Evolutionary conservation across 306 rosid species (phyloP), one percentile per base, ranked within the genome.

Genomic region (Prinsepia uniflora): DNA sequence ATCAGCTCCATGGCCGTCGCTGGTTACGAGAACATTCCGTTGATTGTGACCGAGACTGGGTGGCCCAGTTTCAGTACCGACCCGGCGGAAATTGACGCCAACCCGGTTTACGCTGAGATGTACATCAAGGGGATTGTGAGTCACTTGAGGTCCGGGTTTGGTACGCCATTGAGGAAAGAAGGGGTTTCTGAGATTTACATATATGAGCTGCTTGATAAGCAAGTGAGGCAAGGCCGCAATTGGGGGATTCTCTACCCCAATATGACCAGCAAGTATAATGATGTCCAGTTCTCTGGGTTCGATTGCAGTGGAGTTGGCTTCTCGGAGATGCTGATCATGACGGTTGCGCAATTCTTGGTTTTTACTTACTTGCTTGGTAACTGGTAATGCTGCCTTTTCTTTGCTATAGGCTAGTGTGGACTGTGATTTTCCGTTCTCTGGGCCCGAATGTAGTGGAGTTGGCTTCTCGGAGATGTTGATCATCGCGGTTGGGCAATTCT

Each of bases 201-300:
- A 18, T 89, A 87, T 41, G 92, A 90, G 82, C 82, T 93, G 74
- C 83, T 93, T 44, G 97, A 93, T 43, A 72, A 75, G 46, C 90
- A 78, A 48, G 68, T 54, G 5, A 73, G 53, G 59, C 60, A 64
- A 1, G 74, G 72, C 3, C 84, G 88, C 42, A 69, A 74, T 18
- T 94, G 98, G 98, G 98, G 98, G 42, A 61, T 94, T 65, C 64
- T 94, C 19, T 83, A 75, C 60, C 81, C 92, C 2, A 94, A 94
- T 67, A 65, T 85, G 79, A 88, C 89, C 6, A 44, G 45, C 46
- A 94, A 90, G 86, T 94, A 87, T 64, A 42, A 42, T 8, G n/a
- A 34, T 8, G 47, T 94, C 12, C 88, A 88, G 40, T 89, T 84
- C 71, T 94, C 98, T 59, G 75, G 65, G 6, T 75, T 76, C 14